Conservation (phyloP, 78 protist genomes). For the Thecamonas trahens region DNA sequence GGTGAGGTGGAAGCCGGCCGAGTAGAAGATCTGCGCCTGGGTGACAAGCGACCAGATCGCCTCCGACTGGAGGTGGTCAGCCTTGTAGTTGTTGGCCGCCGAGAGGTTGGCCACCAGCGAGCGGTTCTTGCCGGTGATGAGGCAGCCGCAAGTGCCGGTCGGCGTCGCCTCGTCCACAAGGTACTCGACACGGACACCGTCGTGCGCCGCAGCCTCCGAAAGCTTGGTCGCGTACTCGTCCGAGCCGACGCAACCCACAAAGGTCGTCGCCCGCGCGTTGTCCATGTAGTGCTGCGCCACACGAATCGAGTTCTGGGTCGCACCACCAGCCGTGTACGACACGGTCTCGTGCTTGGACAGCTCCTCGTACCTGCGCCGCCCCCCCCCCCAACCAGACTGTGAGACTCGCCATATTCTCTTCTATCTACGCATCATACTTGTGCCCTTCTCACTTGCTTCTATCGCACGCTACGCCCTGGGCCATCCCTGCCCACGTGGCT, state of each 20-base stretch:
- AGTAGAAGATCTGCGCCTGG: constrained; percentile 59
- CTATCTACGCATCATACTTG: too few relatives aligned
- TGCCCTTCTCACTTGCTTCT: too few relatives aligned
- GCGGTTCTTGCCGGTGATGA: constrained; percentile 66
- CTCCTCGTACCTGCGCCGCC: constrained; percentile 73
- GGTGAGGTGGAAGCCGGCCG: constrained; percentile 87
- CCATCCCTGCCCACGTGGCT: too few relatives aligned
- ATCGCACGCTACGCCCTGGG: too few relatives aligned
- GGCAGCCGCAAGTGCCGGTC: constrained; percentile 92
- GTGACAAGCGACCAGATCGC: constrained; percentile 49
- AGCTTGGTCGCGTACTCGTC: constrained; percentile 69
- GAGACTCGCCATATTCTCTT: too few relatives aligned
- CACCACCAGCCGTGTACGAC: constrained; percentile 91
- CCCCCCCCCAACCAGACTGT: too few relatives aligned
- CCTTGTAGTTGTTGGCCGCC: constrained; percentile 87
- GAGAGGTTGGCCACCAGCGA: constrained; percentile 79
- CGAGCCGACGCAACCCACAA: constrained; percentile 85
- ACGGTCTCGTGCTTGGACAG: constrained; percentile 33
- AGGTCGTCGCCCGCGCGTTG: constrained; percentile 32
- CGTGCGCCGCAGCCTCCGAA: constrained; percentile 45
- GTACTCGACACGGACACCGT: constrained; percentile 43
- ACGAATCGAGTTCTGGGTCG: constrained; percentile 72
- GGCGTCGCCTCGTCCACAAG: constrained; percentile 22
- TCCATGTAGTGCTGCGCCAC: constrained; percentile 50
- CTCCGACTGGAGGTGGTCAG: background rate